Conservation (phyloP, 345 rosid species). For the Crucihimalaya himalaica region DNA sequence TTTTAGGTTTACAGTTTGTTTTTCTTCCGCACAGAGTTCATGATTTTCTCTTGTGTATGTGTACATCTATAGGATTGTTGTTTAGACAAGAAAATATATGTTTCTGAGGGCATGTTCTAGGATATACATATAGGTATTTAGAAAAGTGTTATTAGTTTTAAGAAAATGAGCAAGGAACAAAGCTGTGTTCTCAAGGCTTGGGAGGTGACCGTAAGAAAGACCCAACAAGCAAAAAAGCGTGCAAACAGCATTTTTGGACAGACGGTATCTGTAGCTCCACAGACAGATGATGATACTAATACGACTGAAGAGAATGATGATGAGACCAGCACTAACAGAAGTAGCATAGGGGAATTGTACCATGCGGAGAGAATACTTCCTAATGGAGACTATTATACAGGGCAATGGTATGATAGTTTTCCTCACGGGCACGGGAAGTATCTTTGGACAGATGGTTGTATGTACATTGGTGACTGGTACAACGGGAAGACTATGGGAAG, state of each 20-base stretch:
- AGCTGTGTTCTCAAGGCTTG: constrained; percentile 77
- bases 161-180: constrained; percentile 69
- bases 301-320: constrained; percentile 42
- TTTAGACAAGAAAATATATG: constrained; percentile 6
- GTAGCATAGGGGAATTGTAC: constrained; percentile 48
- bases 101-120: constrained; percentile 24
- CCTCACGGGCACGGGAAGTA: constrained; percentile 88
- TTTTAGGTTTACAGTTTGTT: constrained; percentile 19
- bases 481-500: constrained; percentile 79
- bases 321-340: constrained; percentile 22
- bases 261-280: constrained; percentile 56
- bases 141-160: constrained; percentile 11
- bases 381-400: constrained; percentile 85
- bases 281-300: constrained; percentile 53
- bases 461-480: constrained; percentile 85
- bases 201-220: constrained; percentile 89
- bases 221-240: constrained; percentile 86
- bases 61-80: constrained; percentile 32
- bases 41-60: constrained; percentile 32
- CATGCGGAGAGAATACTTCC: constrained; percentile 67
- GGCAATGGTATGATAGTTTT: constrained; percentile 79
- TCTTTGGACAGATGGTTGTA: constrained; percentile 92
- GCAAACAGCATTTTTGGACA: constrained; percentile 94
- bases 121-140: constrained; percentile 21
- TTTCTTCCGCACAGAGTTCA: constrained; percentile 22